phyloP scores from a whole-genome alignment of 257 asterid species.

The Scutellaria minor region DNA sequence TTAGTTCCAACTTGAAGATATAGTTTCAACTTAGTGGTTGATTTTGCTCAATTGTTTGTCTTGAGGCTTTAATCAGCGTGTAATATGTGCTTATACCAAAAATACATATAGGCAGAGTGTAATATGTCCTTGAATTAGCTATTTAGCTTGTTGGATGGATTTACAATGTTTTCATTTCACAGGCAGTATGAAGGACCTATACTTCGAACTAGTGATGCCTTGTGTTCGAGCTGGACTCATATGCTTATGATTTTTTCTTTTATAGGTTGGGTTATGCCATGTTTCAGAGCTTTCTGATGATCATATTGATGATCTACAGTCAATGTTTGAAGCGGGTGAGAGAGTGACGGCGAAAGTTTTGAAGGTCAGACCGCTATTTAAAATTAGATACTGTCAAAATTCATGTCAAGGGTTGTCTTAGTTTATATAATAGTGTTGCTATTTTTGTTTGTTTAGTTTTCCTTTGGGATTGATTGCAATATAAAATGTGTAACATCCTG shows the following conservation, averaged over 20 bases:
- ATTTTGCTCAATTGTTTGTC: conserved; percentile 4
- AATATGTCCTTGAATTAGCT: conserved; percentile 5
- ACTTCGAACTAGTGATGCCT: not conserved
- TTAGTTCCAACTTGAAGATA: conserved; percentile 22
- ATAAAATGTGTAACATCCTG: conserved; percentile 4
- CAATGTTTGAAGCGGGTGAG: conserved; percentile 72
- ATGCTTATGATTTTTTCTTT: conserved; percentile 35
- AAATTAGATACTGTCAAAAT: conserved; percentile 2
- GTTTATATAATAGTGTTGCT: not conserved
- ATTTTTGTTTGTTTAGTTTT: not conserved
- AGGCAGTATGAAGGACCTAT: conserved; percentile 1
- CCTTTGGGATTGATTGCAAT: not conserved
- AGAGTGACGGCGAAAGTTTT: conserved; percentile 73
- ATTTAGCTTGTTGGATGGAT: not conserved
- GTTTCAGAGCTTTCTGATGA: conserved; percentile 91
- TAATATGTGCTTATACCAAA: not conserved
- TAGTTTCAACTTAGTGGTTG: conserved; percentile 1
- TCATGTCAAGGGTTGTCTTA: conserved; percentile 13
- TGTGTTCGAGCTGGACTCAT: conserved; percentile 25
- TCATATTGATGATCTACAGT: conserved; percentile 54
- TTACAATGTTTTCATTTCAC: conserved; percentile 2
- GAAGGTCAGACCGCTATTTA: conserved; percentile 61
- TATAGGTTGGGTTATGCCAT: conserved; percentile 95
- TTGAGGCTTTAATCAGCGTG: not conserved
- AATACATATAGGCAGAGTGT: not conserved